These are phyloP conservation scores for Penicillium robsamsonii DNA, from an alignment of 495 filamentous ascomycete genomes.

Conservation along the genomic window DNA sequence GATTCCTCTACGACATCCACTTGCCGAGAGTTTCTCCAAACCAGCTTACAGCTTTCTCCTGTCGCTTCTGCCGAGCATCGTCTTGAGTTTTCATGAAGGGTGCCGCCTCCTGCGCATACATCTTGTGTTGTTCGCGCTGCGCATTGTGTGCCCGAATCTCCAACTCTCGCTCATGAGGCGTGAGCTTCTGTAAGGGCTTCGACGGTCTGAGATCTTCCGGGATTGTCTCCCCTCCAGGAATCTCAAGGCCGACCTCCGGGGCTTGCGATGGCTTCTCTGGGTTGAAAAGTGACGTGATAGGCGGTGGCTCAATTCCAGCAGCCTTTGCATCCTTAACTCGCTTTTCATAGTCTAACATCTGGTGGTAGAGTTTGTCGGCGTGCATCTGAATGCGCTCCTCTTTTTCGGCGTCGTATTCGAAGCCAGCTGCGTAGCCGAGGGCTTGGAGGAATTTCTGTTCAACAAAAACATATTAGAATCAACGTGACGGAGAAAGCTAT, in stretches of 20 bases:
- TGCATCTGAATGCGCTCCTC: conserved; percentile 96
- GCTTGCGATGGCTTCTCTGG: conserved; percentile 25
- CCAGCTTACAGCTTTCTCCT: conserved; percentile 55
- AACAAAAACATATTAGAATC: conserved; percentile 5
- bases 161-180: conserved; percentile 60
- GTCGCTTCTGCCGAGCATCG: conserved; percentile 55
- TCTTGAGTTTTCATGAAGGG: conserved; percentile 57
- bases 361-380: conserved; percentile 83
- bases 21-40: conserved; percentile 53
- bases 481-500: not conserved
- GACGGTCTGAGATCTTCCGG: conserved; percentile 45
- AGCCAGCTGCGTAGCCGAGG: conserved; percentile 76
- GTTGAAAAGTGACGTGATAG: conserved; percentile 42
- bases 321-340: conserved; percentile 64
- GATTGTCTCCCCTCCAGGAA: conserved; percentile 36
- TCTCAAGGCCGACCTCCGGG: conserved; percentile 25
- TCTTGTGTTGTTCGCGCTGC: conserved; percentile 55
- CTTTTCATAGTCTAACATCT: conserved; percentile 75
- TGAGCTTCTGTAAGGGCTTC: conserved; percentile 56
- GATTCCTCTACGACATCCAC: conserved; percentile 34
- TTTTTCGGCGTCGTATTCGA: conserved; percentile 59
- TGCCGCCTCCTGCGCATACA: conserved; percentile 52
- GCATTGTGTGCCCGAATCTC: conserved; percentile 63
- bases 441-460: conserved; percentile 81
- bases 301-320: conserved; percentile 49